phyloP scores from a whole-genome alignment of 1,284 basidiomycete species.

The Volvariella surrecta region DNA sequence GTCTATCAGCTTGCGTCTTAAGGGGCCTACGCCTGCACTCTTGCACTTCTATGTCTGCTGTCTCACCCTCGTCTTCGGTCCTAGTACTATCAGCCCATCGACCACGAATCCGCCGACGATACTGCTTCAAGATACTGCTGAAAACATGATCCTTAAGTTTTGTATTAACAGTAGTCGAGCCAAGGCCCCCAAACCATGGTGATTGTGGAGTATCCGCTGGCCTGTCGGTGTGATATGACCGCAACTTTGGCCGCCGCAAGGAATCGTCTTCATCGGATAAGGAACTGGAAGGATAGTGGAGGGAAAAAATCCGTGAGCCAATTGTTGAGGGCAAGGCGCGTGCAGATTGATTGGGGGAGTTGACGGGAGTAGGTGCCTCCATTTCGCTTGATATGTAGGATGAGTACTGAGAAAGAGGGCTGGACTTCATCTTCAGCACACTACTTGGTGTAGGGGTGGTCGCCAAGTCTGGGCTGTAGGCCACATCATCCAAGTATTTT shows the following conservation, averaged over 20 bases:
- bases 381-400: slow-evolving; percentile 26
- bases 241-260: slow-evolving; percentile 25
- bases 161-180: slow-evolving; percentile 88
- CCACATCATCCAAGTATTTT: slow-evolving; percentile 36
- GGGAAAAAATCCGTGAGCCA: slow-evolving; percentile 10
- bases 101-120: slow-evolving; percentile 44
- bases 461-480: slow-evolving; percentile 52
- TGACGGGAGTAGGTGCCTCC: slow-evolving; percentile 45
- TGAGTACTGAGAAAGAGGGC: slow-evolving; percentile 32
- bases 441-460: slow-evolving; percentile 14
- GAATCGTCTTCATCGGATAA: slow-evolving; percentile 24
- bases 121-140: slow-evolving; percentile 70
- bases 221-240: slow-evolving; percentile 30
- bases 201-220: slow-evolving; percentile 23
- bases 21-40: slow-evolving; percentile 24
- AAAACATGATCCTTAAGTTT: slow-evolving; percentile 92
- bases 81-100: slow-evolving; percentile 38
- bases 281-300: slow-evolving; percentile 13
- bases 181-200: slow-evolving; percentile 75
- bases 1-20: slow-evolving; percentile 28
- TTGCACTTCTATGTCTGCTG: slow-evolving; percentile 25
- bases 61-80: slow-evolving; percentile 39
- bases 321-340: slow-evolving; percentile 19
- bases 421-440: slow-evolving; percentile 18
- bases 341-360: slow-evolving; percentile 33